phyloP scores from a whole-genome alignment of 805 yeast species.

The Komagataella phaffii region DNA sequence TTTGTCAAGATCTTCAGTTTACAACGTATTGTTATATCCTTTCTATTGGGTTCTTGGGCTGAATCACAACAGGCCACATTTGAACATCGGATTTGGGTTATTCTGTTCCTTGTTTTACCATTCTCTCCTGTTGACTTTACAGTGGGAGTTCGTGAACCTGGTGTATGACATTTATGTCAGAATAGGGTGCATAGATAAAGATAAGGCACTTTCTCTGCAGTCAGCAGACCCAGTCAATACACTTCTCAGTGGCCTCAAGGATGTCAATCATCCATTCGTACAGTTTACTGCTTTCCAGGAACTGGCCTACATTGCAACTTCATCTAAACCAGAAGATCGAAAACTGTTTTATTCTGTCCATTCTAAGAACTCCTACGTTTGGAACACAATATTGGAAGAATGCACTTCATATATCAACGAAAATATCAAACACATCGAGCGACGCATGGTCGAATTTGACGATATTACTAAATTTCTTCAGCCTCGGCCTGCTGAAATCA shows the following conservation, averaged over 20 bases:
- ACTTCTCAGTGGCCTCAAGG: constrained; percentile 47
- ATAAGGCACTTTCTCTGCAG: constrained; percentile 43
- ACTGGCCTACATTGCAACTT: constrained; percentile 47
- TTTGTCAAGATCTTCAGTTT: constrained; percentile 26
- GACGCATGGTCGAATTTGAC: background rate
- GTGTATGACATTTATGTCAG: constrained; percentile 53
- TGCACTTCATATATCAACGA: constrained; percentile 41
- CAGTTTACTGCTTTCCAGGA: constrained; percentile 67
- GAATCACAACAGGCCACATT: constrained; percentile 27
- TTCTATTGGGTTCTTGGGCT: constrained; percentile 18
- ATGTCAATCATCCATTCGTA: constrained; percentile 29
- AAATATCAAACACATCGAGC: constrained; percentile 27
- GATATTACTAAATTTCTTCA: background rate
- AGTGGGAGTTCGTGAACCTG: constrained; percentile 45
- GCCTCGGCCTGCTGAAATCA: background rate
- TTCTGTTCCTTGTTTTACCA: constrained; percentile 17
- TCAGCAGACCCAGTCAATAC: constrained; percentile 53
- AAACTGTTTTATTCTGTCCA: constrained; percentile 37
- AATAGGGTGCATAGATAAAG: constrained; percentile 60
- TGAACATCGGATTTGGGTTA: constrained; percentile 17
- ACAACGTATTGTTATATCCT: constrained; percentile 21
- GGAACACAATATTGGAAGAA: constrained; percentile 51
- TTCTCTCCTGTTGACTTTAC: constrained; percentile 21
- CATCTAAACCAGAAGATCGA: constrained; percentile 33
- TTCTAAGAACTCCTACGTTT: constrained; percentile 29